Conservation (phyloP, 208 protist species). For the Trypanosoma boissoni region DNA sequence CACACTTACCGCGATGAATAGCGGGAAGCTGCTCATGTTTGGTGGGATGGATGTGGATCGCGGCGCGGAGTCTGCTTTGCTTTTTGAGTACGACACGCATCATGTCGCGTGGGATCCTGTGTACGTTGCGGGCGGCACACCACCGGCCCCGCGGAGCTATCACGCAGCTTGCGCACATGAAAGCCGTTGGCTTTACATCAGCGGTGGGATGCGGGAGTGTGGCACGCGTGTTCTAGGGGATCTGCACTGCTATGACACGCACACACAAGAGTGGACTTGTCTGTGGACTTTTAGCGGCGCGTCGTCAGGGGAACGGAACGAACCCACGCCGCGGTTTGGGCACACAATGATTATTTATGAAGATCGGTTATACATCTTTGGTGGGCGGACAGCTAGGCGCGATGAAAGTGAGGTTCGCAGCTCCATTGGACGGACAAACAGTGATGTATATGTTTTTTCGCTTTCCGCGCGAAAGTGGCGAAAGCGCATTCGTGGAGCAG, state of each 20-base stretch:
- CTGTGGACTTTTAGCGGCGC: constrained; percentile 42
- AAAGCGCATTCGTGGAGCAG: constrained; percentile 29
- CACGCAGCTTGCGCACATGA: constrained; percentile 74
- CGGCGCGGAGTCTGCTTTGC: constrained; percentile 34
- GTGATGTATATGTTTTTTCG: constrained; percentile 64
- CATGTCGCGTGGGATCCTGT: constrained; percentile 71
- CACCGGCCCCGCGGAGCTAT: constrained; percentile 49
- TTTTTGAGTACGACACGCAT: constrained; percentile 61
- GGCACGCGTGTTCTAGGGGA: constrained; percentile 44
- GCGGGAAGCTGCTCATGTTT: constrained; percentile 52
- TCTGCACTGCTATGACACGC: constrained; percentile 59
- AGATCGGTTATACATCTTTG: constrained; percentile 72
- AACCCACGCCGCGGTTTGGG: constrained; percentile 58
- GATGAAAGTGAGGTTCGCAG: constrained; percentile 1
- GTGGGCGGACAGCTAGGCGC: constrained; percentile 44
- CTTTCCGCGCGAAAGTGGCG: constrained; percentile 52
- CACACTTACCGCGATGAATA: constrained; percentile 57
- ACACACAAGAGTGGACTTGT: constrained; percentile 57
- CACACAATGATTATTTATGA: constrained; percentile 72
- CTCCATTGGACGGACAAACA: constrained; percentile 21
- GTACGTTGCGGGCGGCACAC: constrained; percentile 20
- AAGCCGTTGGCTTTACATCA: constrained; percentile 62
- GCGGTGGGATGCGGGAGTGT: constrained; percentile 46
- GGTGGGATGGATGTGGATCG: constrained; percentile 51
- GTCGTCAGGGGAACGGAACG: constrained; percentile 30